phyloP scores from a whole-genome alignment of 2,329 filamentous ascomycete genomes.

The Fusarium chlamydosporum region DNA sequence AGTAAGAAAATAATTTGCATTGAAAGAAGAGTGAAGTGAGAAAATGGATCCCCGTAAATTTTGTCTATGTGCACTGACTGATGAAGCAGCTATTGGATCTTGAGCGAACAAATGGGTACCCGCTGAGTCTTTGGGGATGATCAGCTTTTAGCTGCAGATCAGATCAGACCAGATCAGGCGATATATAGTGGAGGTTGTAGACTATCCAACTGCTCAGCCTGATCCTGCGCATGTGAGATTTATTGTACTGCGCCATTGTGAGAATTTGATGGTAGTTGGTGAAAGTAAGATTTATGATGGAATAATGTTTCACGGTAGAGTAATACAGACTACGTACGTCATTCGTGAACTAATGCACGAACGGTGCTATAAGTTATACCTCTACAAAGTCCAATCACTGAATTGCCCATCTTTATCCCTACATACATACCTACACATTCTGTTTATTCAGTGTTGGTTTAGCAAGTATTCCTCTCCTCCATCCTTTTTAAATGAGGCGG shows the following conservation, averaged over 20 bases:
- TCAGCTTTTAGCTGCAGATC: constrained; percentile 26
- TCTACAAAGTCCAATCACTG: neutral
- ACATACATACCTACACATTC: too few relatives aligned
- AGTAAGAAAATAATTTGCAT: neutral
- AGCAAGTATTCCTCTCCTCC: neutral
- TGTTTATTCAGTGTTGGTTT: too few relatives aligned
- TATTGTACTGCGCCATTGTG: constrained; percentile 8
- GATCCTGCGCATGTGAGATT: constrained; percentile 10
- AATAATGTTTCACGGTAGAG: constrained; percentile 7
- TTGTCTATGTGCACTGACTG: too few relatives aligned
- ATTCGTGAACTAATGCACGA: neutral
- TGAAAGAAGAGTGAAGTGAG: neutral
- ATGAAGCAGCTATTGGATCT: too few relatives aligned
- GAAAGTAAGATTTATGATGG: neutral
- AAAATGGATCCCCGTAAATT: too few relatives aligned
- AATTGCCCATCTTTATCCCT: too few relatives aligned
- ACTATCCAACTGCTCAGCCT: neutral
- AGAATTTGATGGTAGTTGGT: neutral
- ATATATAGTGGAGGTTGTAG: neutral
- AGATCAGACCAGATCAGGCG: neutral
- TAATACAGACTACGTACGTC: constrained; percentile 12
- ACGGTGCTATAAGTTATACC: neutral
- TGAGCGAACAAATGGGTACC: neutral
- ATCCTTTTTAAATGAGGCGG: constrained; percentile 1
- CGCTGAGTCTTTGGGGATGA: neutral